These are phyloP conservation scores for Xylaria intraflava DNA, from an alignment of 495 filamentous ascomycete species.

Conservation along the genomic window DNA sequence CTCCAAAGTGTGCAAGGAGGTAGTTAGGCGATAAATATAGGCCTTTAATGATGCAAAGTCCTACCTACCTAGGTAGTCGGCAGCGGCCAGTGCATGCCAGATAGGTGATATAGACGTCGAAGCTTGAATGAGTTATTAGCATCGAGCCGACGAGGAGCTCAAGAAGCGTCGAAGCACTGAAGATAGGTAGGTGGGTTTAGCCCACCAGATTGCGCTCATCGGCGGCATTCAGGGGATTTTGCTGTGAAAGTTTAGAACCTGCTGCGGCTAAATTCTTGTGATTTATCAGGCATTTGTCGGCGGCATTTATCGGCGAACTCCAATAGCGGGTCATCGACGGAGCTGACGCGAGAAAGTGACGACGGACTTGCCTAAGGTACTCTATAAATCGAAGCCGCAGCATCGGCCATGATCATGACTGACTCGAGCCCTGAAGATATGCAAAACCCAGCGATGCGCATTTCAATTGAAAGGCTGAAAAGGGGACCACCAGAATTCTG, in stretches of 20 bases:
- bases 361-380: neutral
- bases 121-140: neutral
- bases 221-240: no score
- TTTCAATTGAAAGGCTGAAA: neutral
- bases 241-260: neutral
- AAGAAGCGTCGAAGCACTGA: no score
- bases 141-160: neutral
- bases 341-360: conserved; percentile 4
- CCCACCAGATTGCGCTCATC: no score
- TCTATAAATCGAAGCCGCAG: neutral
- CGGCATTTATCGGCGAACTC: neutral
- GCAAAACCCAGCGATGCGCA: neutral
- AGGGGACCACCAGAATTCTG: neutral
- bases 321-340: neutral
- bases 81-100: neutral
- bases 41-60: neutral
- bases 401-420: neutral
- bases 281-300: neutral
- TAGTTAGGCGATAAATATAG: neutral
- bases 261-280: neutral
- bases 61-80: no score
- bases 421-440: neutral
- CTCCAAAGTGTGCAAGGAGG: no score
- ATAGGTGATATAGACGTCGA: neutral
- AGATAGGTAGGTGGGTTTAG: neutral